These are phyloP conservation scores for Apium graveolens DNA, from an alignment of 129 eudicot genomes.

Conservation along the genomic window DNA sequence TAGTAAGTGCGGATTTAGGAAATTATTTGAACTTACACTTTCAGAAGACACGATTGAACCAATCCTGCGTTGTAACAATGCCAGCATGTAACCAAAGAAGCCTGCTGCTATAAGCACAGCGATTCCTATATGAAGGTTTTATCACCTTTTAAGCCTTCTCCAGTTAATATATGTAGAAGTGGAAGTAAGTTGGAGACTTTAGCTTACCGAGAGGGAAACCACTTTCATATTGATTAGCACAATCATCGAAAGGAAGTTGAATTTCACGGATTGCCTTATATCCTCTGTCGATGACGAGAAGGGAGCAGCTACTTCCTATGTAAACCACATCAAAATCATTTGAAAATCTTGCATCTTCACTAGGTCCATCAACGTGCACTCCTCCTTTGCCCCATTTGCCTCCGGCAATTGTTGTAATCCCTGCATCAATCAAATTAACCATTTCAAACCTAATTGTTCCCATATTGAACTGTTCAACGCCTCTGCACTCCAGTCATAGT, in stretches of 20 bases:
- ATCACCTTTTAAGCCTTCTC: not conserved
- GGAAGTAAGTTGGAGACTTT: not conserved
- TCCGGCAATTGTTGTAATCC: conserved; percentile 92
- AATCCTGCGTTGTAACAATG: conserved; percentile 74
- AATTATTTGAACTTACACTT: conserved; percentile 28
- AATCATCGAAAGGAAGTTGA: conserved; percentile 90
- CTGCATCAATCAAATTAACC: conserved; percentile 23
- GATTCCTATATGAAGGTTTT: conserved; percentile 38
- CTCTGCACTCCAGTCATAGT: not conserved
- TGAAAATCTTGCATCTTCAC: no score
- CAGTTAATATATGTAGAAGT: conserved; percentile 15
- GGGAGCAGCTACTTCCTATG: conserved; percentile 94
- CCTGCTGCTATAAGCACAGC: conserved; percentile 87
- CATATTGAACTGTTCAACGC: not conserved
- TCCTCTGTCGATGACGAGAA: conserved; percentile 93
- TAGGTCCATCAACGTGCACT: conserved; percentile 91
- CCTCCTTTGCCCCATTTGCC: conserved; percentile 78
- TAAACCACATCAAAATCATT: conserved; percentile 89
- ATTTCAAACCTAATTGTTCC: not conserved
- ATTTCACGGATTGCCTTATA: conserved; percentile 92
- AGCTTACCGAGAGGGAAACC: conserved; percentile 74
- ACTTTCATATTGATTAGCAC: conserved; percentile 89
- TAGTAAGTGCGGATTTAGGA: not conserved
- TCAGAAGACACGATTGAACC: conserved; percentile 48
- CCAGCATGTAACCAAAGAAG: conserved; percentile 94